Evolutionary conservation across 2,329 filamentous ascomycete genomes (phyloP), one percentile per base, ranked within the genome.

Genomic region (Thermomyces lanuginosus): DNA sequence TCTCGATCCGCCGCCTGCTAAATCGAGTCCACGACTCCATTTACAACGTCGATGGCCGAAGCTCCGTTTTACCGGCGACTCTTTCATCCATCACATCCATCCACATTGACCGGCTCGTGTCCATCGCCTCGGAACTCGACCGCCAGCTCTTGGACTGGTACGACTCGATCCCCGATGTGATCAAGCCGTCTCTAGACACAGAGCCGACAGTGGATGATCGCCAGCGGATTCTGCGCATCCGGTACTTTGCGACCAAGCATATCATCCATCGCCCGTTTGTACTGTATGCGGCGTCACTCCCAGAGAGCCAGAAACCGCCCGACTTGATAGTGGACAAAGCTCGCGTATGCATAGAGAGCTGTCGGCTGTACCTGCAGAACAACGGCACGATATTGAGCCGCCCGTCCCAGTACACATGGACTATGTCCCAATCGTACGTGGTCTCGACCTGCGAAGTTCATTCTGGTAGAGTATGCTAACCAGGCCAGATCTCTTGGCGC

Each of bases 351-450:
- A 39, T 51, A 6, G 46, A 48, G 14, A 46, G 42, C 25, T 51
- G 48, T 21, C 33, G 45, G 17, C 30, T 32, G 6, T 51, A 49
- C 26, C 30, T 50, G 8, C 36, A 43, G 20, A 43, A 42, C 25
- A 40, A 42, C 3, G 41, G 40, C 3, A 21, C 39, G 13, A 40
- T 49, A 2, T 26, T 51, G 20, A 30, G 34, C 17, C 34, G 40
- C 28, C 48, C 44, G 5, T 47, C 43, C 19, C 44, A 42, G 14
- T 50, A 51, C 21, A 49, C 47, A 1, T 51, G 48, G 48, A 51
- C 48, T 3, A 48, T 50, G 24, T 42, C 46, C 0, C 28, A 48
- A 12, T 49, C 45, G 46, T 49, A 39, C 23, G n/a, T n/a, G n/a
- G n/a, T n/a, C n/a, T n/a, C n/a, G n/a, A n/a, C n/a, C n/a, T n/a